phyloP scores from a whole-genome alignment of 2,329 filamentous ascomycete genomes.

The Tolypocladium ophioglossoides region DNA sequence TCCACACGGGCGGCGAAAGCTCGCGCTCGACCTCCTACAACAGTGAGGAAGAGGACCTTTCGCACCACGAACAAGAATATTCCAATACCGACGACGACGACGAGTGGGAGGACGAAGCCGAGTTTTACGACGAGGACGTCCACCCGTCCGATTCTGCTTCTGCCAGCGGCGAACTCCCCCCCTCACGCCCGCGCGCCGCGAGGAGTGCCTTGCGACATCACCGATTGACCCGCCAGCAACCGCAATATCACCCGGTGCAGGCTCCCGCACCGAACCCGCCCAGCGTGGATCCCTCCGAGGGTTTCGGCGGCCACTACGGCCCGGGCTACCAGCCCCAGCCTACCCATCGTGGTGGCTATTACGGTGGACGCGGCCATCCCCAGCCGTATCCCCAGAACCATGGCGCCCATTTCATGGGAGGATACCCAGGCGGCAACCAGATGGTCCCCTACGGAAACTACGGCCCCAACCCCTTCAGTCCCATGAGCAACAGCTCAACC shows the following conservation, averaged over 20 bases:
- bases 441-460: constrained; percentile 37
- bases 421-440: constrained; percentile 26
- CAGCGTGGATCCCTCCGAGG: constrained; percentile 55
- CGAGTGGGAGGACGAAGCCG: constrained; percentile 28
- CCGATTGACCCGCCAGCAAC: constrained; percentile 21
- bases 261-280: constrained; percentile 35
- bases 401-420: constrained; percentile 31
- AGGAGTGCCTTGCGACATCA: constrained; percentile 18
- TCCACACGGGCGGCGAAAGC: constrained; percentile 17
- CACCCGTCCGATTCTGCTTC: constrained; percentile 52
- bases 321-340: constrained; percentile 9
- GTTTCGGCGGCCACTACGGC: constrained; percentile 37
- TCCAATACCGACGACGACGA: constrained; percentile 26
- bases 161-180: constrained; percentile 22
- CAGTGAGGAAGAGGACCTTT: constrained; percentile 28
- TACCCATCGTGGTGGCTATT: constrained; percentile 17
- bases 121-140: constrained; percentile 36
- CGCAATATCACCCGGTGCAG: constrained; percentile 27
- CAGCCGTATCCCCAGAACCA: constrained; percentile 37
- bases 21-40: constrained; percentile 24
- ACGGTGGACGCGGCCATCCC: constrained; percentile 14
- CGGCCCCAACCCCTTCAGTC: constrained; percentile 31
- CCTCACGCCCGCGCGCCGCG: constrained; percentile 8
- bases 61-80: constrained; percentile 18
- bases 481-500: constrained; percentile 26